phyloP scores from a whole-genome alignment of 371 early-diverging fungal genomes.

The Smittium culicis region DNA sequence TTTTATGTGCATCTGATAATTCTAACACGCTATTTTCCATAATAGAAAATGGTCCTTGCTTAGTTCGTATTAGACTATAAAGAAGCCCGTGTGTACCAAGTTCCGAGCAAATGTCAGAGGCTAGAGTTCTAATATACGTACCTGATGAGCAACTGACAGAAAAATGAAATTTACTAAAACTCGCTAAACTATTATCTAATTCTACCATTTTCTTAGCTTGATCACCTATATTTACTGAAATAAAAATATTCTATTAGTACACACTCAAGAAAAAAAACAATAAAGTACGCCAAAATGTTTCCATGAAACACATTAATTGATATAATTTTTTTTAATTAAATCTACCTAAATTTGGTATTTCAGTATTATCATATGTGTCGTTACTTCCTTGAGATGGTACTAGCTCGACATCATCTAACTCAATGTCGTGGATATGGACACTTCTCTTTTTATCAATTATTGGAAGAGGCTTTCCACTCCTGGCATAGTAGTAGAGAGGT shows the following conservation, averaged over 20 bases:
- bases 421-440: background rate
- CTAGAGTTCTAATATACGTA: slow-evolving; percentile 2
- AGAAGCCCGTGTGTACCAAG: background rate
- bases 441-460: background rate
- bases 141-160: slow-evolving; percentile 1
- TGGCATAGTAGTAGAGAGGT: slow-evolving; percentile 5
- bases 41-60: slow-evolving; percentile 5
- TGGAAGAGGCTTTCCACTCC: background rate
- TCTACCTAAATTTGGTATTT: too few species aligned
- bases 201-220: background rate
- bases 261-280: too few species aligned
- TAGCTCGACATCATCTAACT: too few species aligned
- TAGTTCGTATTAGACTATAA: background rate
- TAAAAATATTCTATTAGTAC: too few species aligned
- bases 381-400: too few species aligned
- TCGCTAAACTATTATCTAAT: too few species aligned
- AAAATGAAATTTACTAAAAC: background rate
- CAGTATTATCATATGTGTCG: too few species aligned
- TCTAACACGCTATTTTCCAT: background rate
- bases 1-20: background rate
- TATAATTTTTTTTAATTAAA: too few species aligned
- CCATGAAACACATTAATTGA: too few species aligned
- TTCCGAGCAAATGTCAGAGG: background rate
- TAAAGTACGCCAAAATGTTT: too few species aligned
- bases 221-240: background rate